Conservation (phyloP, 306 rosid genomes). For the Dicorynia guianensis region DNA sequence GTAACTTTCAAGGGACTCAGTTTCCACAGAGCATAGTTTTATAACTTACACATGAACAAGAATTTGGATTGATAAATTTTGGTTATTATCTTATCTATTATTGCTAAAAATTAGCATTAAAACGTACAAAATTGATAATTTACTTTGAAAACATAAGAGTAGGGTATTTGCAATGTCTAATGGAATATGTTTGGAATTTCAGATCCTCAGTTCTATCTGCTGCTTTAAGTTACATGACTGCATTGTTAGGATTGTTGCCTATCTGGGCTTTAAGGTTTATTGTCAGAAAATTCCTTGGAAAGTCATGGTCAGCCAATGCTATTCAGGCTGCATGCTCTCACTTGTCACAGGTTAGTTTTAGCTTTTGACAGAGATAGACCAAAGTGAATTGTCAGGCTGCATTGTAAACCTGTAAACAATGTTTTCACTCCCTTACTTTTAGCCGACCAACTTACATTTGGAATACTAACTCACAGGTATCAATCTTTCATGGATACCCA, state of each 20-base stretch:
- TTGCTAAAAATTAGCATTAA: conserved; percentile 26
- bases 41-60: conserved; percentile 17
- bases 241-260: conserved; percentile 74
- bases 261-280: conserved; percentile 56
- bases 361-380: conserved; percentile 6
- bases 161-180: conserved; percentile 37
- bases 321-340: conserved; percentile 85
- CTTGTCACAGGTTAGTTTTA: conserved; percentile 72
- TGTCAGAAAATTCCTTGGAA: conserved; percentile 65
- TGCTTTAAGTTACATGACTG: conserved; percentile 57
- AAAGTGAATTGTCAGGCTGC: conserved; percentile 14
- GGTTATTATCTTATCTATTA: conserved; percentile 28
- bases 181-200: conserved; percentile 45
- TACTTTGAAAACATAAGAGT: conserved; percentile 26
- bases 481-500: conserved; percentile 17
- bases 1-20: background rate
- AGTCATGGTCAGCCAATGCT: conserved; percentile 81
- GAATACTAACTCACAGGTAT: conserved; percentile 5
- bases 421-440: background rate
- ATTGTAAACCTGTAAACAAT: conserved; percentile 20
- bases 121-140: background rate
- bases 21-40: conserved; percentile 14
- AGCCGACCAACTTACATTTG: conserved; percentile 24
- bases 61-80: conserved; percentile 1
- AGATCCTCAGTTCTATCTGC: conserved; percentile 64